Percentiles rank a stretch among this genome's conserved stretches.
These are phyloP conservation scores for Beauveria rudraprayagi DNA, from an alignment of 2,329 filamentous ascomycete species.

Conservation along the genomic window DNA sequence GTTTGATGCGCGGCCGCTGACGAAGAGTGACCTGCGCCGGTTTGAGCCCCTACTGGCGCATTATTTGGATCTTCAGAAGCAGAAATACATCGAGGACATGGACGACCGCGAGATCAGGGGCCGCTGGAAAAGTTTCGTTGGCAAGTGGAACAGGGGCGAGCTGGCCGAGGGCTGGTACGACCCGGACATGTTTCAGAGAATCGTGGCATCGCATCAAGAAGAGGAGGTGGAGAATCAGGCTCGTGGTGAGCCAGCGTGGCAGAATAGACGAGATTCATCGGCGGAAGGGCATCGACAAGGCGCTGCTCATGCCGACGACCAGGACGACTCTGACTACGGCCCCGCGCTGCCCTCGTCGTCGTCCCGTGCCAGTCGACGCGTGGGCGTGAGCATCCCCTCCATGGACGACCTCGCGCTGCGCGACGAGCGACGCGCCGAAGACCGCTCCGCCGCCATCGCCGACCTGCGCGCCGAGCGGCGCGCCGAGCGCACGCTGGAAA, in stretches of 20 bases:
- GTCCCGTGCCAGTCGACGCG: conserved; percentile 14
- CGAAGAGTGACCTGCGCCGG: conserved; percentile 56
- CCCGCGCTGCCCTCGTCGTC: conserved; percentile 22
- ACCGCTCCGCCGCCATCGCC: conserved; percentile 41
- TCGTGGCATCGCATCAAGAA: conserved; percentile 22
- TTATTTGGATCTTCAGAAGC: conserved; percentile 85
- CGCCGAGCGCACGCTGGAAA: conserved; percentile 57
- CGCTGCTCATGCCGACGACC: conserved; percentile 6
- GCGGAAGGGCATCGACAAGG: conserved; percentile 8
- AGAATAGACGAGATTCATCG: conserved; percentile 11
- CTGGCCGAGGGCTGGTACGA: conserved; percentile 92
- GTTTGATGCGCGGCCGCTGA: conserved; percentile 55
- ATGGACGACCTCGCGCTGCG: conserved; percentile 63
- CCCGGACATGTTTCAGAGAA: conserved; percentile 53
- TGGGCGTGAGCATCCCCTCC: conserved; percentile 59
- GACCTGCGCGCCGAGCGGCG: conserved; percentile 55
- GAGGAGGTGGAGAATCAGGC: not conserved
- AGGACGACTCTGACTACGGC: conserved; percentile 38
- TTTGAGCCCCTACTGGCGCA: conserved; percentile 70
- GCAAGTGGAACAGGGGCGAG: conserved; percentile 86
- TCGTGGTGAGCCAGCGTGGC: not conserved
- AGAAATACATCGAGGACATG: conserved; percentile 58
- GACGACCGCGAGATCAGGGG: conserved; percentile 69
- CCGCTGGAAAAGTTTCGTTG: conserved; percentile 87
- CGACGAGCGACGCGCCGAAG: conserved; percentile 42